Base-by-base conservation (phyloP, 176 grass and related monocot species). In the Otatea glauca region DNA sequence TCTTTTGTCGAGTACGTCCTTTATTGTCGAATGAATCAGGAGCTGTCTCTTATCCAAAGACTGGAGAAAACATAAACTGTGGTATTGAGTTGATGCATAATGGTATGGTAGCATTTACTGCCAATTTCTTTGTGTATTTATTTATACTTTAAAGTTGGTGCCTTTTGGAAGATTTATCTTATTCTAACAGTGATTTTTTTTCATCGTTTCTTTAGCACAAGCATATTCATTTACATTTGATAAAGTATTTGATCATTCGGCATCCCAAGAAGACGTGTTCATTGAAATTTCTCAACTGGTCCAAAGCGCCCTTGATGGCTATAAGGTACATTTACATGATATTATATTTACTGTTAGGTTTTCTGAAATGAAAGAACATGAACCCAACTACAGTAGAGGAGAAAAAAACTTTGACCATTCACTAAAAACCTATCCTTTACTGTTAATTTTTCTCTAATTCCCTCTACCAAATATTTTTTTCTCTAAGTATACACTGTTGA, bases 261-360 rank as follows among this genome's bases (percentile, higher is more conserved):
- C 96, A 48, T 99, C 91, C 21, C 96, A 99, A 89, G 80, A 99
- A 76, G 90, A 91, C 1, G 93, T 96, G 21, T 99, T 96, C 59
- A 78, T 90, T 68, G 96, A 99, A 92, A 99, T 99, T 70, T 99
- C 96, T 32, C 93, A 99, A 53, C 77, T 99, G 2, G 93, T 99
- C 8, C 96, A 99, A 71, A 99, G 91, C 37, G 96, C 96, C 1
- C 71, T 99, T 21, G 96, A 99, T 92, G 96, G 96, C 37, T 99
- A 99, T 42, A 99, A 99, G 96, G 96, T 96, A 87, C 9, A 55
- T 12, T 60, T 27, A 49, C 39, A 45, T 34, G 56, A 37, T 29
- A 29, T 29, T 29, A 1, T 29, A 29, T 29, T 29, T 29, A 29
- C 29, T 29, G 29, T 29, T 29, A 29, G 29, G 29, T 29, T 78